These are phyloP conservation scores for Euptelea pleiosperma DNA, from an alignment of 164 flowering plant genomes.

Conservation along the genomic window DNA sequence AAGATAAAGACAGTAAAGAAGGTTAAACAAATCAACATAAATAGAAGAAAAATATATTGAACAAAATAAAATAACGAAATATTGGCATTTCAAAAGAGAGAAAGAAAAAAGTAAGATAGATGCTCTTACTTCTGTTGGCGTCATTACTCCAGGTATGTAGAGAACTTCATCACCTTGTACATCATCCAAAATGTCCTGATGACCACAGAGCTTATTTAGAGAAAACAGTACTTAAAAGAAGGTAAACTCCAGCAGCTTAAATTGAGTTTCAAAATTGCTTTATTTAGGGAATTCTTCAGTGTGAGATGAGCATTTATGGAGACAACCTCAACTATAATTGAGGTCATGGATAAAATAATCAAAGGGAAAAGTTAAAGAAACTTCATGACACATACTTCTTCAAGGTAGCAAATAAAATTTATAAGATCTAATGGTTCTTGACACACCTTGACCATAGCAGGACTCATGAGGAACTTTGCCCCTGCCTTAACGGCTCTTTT, in stretches of 20 bases:
- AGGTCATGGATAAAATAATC: not conserved
- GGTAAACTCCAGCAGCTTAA: too few species aligned
- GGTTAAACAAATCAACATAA: not conserved
- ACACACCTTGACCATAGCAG: conserved; percentile 62
- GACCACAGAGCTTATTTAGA: conserved; percentile 1
- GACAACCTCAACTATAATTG: too few species aligned
- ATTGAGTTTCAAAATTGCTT: too few species aligned
- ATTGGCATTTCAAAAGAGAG: not conserved
- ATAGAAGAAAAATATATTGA: not conserved
- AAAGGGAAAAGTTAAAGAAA: not conserved
- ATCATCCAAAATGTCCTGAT: conserved; percentile 52
- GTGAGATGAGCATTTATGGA: too few species aligned
- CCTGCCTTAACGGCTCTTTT: conserved; percentile 55
- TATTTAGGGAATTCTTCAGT: too few species aligned
- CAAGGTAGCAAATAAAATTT: not conserved
- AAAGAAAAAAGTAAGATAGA: conserved; percentile 8
- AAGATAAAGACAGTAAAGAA: not conserved
- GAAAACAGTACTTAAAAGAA: not conserved
- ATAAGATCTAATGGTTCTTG: too few species aligned
- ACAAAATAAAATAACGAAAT: not conserved
- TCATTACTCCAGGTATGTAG: conserved; percentile 85
- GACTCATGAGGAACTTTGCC: conserved; percentile 85
- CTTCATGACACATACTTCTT: not conserved
- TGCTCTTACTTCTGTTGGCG: conserved; percentile 73
- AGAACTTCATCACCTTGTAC: conserved; percentile 38